Conservation (phyloP, 2,329 filamentous ascomycete species). For the Gaeumannomyces tritici region DNA sequence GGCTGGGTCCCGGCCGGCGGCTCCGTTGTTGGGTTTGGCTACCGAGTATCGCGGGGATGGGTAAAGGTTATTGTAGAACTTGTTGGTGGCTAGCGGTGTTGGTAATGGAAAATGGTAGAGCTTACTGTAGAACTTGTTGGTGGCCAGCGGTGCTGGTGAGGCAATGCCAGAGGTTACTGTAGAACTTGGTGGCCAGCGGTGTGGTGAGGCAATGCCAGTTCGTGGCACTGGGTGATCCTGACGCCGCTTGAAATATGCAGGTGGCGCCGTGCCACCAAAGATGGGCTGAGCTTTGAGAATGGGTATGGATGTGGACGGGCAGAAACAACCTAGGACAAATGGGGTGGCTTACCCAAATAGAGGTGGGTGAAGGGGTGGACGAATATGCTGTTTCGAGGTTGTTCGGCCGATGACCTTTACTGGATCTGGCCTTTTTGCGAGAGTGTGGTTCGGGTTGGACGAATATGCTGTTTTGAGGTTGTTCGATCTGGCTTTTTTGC, state of each 20-base stretch:
- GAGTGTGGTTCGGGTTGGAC: too few relatives aligned
- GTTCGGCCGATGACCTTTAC: constrained; percentile 58
- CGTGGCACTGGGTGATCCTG: constrained; percentile 50
- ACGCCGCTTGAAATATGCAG: constrained; percentile 33
- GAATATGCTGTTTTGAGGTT: constrained; percentile 42
- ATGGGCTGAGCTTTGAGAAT: constrained; percentile 43
- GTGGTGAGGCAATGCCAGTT: constrained; percentile 35
- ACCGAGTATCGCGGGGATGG: too few relatives aligned
- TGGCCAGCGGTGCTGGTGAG: too few relatives aligned
- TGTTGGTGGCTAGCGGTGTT: too few relatives aligned
- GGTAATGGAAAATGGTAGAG: too few relatives aligned
- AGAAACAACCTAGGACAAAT: too few relatives aligned
- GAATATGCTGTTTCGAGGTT: constrained; percentile 42
- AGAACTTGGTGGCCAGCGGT: constrained; percentile 67
- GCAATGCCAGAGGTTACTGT: constrained; percentile 73
- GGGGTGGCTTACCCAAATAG: too few relatives aligned
- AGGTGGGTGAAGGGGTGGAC: constrained; percentile 44
- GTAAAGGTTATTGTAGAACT: background rate
- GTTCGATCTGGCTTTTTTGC: constrained; percentile 42
- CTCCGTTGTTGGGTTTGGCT: background rate
- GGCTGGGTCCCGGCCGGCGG: background rate
- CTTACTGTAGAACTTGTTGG: too few relatives aligned
- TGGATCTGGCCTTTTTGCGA: constrained; percentile 55
- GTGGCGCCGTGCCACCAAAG: constrained; percentile 36
- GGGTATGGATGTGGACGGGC: too few relatives aligned